Percentiles rank a stretch among this genome's conserved stretches.
Evolutionary conservation across 768 basidiomycete species (phyloP).

Genomic region (Mycena belliarum): DNA sequence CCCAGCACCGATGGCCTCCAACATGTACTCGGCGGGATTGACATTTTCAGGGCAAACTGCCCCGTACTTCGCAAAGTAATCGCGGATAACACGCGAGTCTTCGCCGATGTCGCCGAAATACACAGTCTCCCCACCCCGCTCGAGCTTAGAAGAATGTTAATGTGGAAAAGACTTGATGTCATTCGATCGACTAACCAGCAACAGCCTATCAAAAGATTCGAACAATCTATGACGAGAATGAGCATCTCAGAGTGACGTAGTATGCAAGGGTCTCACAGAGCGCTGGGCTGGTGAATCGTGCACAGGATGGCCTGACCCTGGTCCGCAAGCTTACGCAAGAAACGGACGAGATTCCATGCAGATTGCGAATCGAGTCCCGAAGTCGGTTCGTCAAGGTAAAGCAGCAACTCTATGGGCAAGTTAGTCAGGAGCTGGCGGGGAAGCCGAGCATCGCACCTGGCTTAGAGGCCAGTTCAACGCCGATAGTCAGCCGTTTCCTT

Average conservation of each 20-base stretch:
- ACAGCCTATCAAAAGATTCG: conserved; percentile 77
- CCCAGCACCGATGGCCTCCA: conserved; percentile 87
- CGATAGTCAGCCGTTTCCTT: conserved; percentile 87
- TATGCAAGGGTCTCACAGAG: conserved; percentile 44
- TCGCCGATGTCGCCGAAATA: conserved; percentile 89
- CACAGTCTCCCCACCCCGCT: conserved; percentile 86
- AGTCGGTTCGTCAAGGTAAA: conserved; percentile 32
- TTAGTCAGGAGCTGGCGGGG: too few species aligned
- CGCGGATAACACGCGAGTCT: conserved; percentile 65
- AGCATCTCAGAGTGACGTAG: background rate
- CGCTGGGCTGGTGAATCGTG: conserved; percentile 88
- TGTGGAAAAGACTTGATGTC: background rate
- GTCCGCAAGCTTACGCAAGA: conserved; percentile 77
- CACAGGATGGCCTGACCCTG: conserved; percentile 89
- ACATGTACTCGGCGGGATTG: conserved; percentile 81
- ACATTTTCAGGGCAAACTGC: conserved; percentile 73
- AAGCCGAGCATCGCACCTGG: conserved; percentile 35
- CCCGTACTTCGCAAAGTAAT: conserved; percentile 78
- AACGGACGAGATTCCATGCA: conserved; percentile 81
- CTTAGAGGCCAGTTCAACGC: conserved; percentile 88
- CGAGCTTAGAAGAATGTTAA: conserved; percentile 32
- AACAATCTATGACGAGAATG: conserved; percentile 47
- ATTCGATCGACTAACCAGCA: conserved; percentile 34
- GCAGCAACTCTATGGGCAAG: conserved; percentile 49
- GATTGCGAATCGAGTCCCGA: conserved; percentile 61